These are phyloP conservation scores for Rhizoctonia solani DNA, from an alignment of 1,284 basidiomycete species.

Conservation along the genomic window DNA sequence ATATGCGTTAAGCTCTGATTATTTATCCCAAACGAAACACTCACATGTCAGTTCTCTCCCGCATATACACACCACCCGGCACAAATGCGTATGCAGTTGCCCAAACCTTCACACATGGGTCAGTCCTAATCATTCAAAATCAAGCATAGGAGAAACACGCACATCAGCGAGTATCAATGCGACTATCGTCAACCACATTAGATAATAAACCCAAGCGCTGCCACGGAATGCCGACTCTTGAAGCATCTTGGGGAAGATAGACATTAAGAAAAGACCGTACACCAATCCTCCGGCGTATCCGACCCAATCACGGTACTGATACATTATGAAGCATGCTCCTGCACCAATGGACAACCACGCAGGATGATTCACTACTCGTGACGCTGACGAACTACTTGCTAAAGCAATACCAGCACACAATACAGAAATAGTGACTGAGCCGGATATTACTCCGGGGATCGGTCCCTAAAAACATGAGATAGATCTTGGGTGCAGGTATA, in stretches of 20 bases:
- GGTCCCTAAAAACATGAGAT: conserved; percentile 57
- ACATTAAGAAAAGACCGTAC: conserved; percentile 60
- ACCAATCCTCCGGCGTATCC: conserved; percentile 18
- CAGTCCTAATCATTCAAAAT: neutral
- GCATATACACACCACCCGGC: conserved; percentile 75
- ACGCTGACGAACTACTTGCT: conserved; percentile 43
- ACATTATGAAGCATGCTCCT: conserved; percentile 53
- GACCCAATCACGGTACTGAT: conserved; percentile 15
- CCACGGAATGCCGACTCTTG: conserved; percentile 43
- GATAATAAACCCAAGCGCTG: conserved; percentile 51
- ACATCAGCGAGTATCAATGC: conserved; percentile 68
- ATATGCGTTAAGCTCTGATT: neutral
- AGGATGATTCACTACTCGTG: conserved; percentile 49
- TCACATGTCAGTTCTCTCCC: conserved; percentile 79
- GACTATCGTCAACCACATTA: conserved; percentile 65
- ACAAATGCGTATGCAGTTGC: conserved; percentile 96
- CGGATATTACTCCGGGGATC: conserved; percentile 68
- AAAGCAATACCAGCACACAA: conserved; percentile 62
- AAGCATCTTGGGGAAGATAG: conserved; percentile 63
- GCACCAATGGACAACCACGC: conserved; percentile 58
- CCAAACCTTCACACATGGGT: conserved; percentile 51
- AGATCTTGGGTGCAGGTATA: neutral
- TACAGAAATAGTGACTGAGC: conserved; percentile 68
- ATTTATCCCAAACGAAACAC: conserved; percentile 40
- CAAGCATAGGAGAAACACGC: neutral